phyloP scores from a whole-genome alignment of 2,329 filamentous ascomycete genomes.

The Cucurbitaria berberidis region DNA sequence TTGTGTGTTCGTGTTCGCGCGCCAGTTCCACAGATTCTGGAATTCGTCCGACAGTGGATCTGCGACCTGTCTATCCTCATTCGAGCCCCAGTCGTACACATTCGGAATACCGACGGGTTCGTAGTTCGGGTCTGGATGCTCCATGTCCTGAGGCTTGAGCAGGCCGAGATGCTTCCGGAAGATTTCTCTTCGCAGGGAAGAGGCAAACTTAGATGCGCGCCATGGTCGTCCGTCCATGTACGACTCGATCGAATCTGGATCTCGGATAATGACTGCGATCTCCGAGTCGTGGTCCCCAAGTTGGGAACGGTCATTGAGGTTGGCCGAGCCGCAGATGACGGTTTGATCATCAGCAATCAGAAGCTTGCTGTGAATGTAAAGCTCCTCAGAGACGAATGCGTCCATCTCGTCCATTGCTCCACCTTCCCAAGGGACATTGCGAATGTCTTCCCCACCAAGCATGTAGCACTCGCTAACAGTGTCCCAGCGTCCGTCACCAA shows the following conservation, averaged over 20 bases:
- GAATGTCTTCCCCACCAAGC: constrained; percentile 74
- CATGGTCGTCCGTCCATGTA: constrained; percentile 76
- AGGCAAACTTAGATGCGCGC: constrained; percentile 75
- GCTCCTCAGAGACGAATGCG: constrained; percentile 67
- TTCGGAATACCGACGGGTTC: constrained; percentile 64
- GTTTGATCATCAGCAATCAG: constrained; percentile 82
- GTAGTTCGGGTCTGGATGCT: constrained; percentile 64
- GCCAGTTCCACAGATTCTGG: constrained; percentile 72
- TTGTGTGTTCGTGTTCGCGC: constrained; percentile 78
- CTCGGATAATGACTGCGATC: constrained; percentile 87
- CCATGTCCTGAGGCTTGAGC: constrained; percentile 73
- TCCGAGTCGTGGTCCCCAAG: constrained; percentile 85
- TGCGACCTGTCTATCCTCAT: constrained; percentile 64
- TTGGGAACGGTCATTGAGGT: constrained; percentile 75
- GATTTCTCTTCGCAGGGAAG: constrained; percentile 80
- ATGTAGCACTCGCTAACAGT: constrained; percentile 83
- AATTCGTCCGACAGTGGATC: constrained; percentile 77
- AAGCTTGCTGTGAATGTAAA: constrained; percentile 72
- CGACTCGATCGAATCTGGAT: constrained; percentile 71
- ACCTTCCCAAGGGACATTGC: constrained; percentile 65
- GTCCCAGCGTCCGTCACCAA: constrained; percentile 68
- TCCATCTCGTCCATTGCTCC: constrained; percentile 63
- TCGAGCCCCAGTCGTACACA: constrained; percentile 56
- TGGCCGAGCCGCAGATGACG: constrained; percentile 80
- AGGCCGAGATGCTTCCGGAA: constrained; percentile 93